Base-by-base conservation (phyloP, 495 filamentous ascomycete species). In the Neurospora discreta region DNA sequence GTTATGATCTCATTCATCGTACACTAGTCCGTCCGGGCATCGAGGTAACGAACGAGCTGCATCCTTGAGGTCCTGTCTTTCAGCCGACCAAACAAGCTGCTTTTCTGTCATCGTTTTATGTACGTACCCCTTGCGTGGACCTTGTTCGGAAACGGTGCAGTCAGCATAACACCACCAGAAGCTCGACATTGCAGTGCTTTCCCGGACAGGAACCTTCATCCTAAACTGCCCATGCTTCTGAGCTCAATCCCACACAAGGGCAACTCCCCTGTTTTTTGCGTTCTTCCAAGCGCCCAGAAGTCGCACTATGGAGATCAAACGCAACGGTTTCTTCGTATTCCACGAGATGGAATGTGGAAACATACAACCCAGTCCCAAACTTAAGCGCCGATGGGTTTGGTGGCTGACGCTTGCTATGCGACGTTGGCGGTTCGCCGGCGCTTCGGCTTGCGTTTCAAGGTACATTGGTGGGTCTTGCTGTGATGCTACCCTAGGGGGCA, bases 221-320 rank as follows among this genome's bases (percentile, higher is more conserved):
- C 44, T 52, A 4, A 20, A 52, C 44, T 52, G 9, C 6, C 26
- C 10, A 26, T 11, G 3, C 18, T 52, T n/a, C 44, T 39, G 9
- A 2, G 42, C 3, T 52, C 44, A 1, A 5, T 23, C 20, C 44
- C 4, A 52, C 26, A 52, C 10, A 26, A 26, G 20, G 7, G 13
- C 8, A 16, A 30, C 6, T 7, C 23, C 13, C 52, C 52, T 60
- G 30, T 60, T 33, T 7, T 26, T 40, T 38, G 33, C 42, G 43
- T 72, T 70, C 65, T 72, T 38, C 71, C 71, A 72, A 70, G 71
- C 71, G 71, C 71, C 71, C 71, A 69, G 71, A 41, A 65, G 43
- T 58, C 43, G 43, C 69, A 52, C 43, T 52, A 52, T 65, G 43
- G 18, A 52, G 42, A 71, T 71, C 46, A 58, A 30, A 30, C 11